Evolutionary conservation across 2,329 filamentous ascomycete genomes (phyloP).

Genomic region (Knoxdaviesia capensis): DNA sequence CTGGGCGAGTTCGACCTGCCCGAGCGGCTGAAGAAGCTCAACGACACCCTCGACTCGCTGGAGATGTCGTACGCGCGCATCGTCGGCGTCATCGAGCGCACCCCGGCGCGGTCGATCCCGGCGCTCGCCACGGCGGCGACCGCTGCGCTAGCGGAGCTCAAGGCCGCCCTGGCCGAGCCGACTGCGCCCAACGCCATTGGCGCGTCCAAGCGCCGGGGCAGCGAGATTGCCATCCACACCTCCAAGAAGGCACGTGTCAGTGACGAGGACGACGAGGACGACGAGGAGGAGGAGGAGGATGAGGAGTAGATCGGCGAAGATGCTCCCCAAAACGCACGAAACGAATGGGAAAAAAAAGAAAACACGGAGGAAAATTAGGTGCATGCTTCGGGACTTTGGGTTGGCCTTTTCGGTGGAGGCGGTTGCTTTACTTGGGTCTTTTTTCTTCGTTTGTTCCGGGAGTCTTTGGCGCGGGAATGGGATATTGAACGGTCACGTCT

Average conservation of each 20-base stretch:
- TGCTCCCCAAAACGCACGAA: too few relatives aligned
- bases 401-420: too few relatives aligned
- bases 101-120: neutral
- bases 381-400: too few relatives aligned
- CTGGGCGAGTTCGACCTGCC: conserved; percentile 46
- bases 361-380: too few relatives aligned
- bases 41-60: conserved; percentile 46
- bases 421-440: too few relatives aligned
- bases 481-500: too few relatives aligned
- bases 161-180: conserved; percentile 5
- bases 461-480: too few relatives aligned
- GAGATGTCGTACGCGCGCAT: conserved; percentile 54
- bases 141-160: conserved; percentile 1
- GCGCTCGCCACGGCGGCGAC: too few relatives aligned
- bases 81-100: conserved; percentile 26
- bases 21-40: conserved; percentile 53
- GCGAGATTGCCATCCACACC: conserved; percentile 8
- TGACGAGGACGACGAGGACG: conserved; percentile 8
- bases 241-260: conserved; percentile 27
- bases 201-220: conserved; percentile 24
- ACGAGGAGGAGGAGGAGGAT: neutral
- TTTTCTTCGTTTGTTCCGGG: too few relatives aligned
- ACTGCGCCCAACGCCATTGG: conserved; percentile 6
- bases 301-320: neutral
- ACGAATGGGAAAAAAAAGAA: too few relatives aligned